Base-by-base conservation (phyloP, 495 filamentous ascomycete genomes). In the Neurospora tetrasperma region DNA sequence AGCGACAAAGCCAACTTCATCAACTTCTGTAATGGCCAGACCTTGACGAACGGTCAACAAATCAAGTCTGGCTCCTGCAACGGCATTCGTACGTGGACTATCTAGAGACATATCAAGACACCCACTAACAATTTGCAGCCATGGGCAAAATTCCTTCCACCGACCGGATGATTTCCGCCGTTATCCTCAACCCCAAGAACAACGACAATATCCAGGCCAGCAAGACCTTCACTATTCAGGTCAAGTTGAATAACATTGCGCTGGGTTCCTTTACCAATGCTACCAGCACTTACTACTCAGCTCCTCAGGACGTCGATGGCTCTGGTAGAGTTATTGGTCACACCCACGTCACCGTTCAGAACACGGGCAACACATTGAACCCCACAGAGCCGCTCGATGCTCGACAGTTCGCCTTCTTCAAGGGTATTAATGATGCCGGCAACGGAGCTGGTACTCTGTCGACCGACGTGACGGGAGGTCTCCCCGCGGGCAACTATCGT, bases 381-480 rank as follows among this genome's bases (percentile, higher is more conserved):
- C 88, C 85, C 38, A 83, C 78, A 14, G 76, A 78, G 23, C 87
- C 89, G 54, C 85, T 89, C 1, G 85, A 90, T 70, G 79, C 89
- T 46, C 82, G 76, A n/a, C 81, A 80, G 70, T 92, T 93, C 73
- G 88, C 82, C 71, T 91, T 92, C 83, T 93, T 93, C 86, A 91
- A 92, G 83, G 91, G 91, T 75, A 89, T 93, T 83, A 92, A 93
- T 78, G 90, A 92, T 76, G 85, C 79, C 70, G 91, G 90, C 68
- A 84, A 93, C 76, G 90, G 90, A 42, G 76, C 89, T 2, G 91
- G 90, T 41, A 78, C 83, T 4, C 82, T 93, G 27, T 73, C 76
- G 6, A 86, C 89, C 69, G 75, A 76, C 11, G 89, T 93, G 16
- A 79, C 83, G 18, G 88, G 84, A n/a, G 91, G 91, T 73, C 87